Evolutionary conservation across 192 early-diverging fungal genomes (phyloP), one percentile per base, ranked within the genome.

Genomic region (Backusella morwellensis): DNA sequence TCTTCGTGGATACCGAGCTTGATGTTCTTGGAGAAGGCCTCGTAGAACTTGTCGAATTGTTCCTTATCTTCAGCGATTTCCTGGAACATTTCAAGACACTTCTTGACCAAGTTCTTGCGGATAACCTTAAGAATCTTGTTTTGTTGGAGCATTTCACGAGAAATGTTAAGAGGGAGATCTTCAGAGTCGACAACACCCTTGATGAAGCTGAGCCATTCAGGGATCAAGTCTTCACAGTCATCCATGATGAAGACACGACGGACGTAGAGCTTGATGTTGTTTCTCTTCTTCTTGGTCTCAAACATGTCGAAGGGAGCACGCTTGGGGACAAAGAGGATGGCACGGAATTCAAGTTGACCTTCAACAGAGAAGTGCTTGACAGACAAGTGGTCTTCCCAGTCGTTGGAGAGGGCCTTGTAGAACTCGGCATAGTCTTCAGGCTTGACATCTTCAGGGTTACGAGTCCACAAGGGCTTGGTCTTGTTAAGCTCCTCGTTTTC

Each of bases 171-270:
- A 66, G 98, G 98, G 73, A 99, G 89, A 86, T 99, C 97, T 92
- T 99, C 98, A 81, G 98, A 98, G 89, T 99, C 98, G 82, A 99
- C 98, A 82, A 99, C 94, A 88, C 97, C 98, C 95, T 99, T 97
- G 93, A 99, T 89, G 84, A 99, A 99, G 86, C 91, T 93, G 83
- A 99, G 91, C 94, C 95, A 99, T 88, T 99, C 96, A 80, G 98
- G 98, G 81, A 99, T 97, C 80, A 99, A 88, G 78, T 99, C 97
- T 82, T 98, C 97, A 89, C 95, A 98, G 91, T 99, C 97, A 84
- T 99, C 97, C 95, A 97, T 99, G 87, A 99, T 99, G 90, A 99
- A 99, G 80, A 99, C 98, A 80, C 97, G 97, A 83, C 97, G 96
- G 81, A 99, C 97, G 87, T 98, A 99, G 77, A 99, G 91, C 91